These are phyloP conservation scores for Asterophora parasitica DNA, from an alignment of 768 basidiomycete genomes.

Conservation along the genomic window DNA sequence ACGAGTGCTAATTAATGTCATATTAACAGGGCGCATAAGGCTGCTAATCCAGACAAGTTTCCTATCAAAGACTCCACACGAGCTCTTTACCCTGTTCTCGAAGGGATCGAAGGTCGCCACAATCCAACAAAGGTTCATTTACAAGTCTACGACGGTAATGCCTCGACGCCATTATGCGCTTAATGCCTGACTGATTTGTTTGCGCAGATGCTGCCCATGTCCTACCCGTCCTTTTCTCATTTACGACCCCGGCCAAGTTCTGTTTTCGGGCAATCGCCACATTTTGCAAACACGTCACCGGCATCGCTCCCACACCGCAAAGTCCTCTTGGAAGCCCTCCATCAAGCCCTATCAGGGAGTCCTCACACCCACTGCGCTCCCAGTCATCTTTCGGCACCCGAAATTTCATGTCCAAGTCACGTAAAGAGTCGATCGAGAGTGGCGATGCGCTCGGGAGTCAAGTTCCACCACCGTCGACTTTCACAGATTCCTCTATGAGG, in stretches of 20 bases:
- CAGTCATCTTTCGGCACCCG: slow-evolving; percentile 7
- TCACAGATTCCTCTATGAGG: neutral
- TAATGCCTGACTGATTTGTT: slow-evolving; percentile 16
- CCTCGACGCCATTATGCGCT: neutral
- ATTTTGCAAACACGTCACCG: slow-evolving; percentile 65
- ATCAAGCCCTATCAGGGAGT: neutral
- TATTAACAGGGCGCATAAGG: slow-evolving; percentile 74
- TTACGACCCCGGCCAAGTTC: slow-evolving; percentile 74
- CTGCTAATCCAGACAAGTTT: slow-evolving; percentile 75
- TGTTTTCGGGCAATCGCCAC: slow-evolving; percentile 74
- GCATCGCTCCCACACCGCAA: slow-evolving; percentile 27
- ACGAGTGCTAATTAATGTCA: slow-evolving; percentile 2
- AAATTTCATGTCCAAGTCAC: neutral
- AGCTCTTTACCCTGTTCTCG: slow-evolving; percentile 51
- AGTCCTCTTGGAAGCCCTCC: slow-evolving; percentile 5
- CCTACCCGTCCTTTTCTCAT: slow-evolving; percentile 68
- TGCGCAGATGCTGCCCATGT: slow-evolving; percentile 63
- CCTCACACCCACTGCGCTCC: slow-evolving; percentile 9
- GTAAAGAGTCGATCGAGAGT: neutral
- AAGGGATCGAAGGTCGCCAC: slow-evolving; percentile 47
- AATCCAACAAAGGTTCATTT: slow-evolving; percentile 82
- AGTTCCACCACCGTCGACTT: neutral
- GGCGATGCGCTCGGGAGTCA: slow-evolving; percentile 1
- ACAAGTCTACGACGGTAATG: slow-evolving; percentile 84
- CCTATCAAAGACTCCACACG: slow-evolving; percentile 40